Percentiles rank a stretch among this genome's conserved stretches.
These are phyloP conservation scores for Annulohypoxylon nitens DNA, from an alignment of 495 filamentous ascomycete species.

Conservation along the genomic window DNA sequence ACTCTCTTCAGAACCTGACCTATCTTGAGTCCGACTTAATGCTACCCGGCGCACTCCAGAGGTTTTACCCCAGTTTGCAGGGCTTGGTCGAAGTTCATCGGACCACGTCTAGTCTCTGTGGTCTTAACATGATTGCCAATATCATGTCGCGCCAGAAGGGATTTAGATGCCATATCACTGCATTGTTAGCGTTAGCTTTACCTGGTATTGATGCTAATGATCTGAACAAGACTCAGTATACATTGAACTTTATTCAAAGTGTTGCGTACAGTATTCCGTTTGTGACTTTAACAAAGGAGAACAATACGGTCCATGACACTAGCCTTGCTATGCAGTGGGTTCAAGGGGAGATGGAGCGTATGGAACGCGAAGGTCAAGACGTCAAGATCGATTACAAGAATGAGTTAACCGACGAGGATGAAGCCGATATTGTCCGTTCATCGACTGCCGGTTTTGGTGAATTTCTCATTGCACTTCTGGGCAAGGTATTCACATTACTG, in stretches of 20 bases:
- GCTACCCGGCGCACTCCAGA: slow-evolving; percentile 90
- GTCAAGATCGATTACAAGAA: slow-evolving; percentile 86
- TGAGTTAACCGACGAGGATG: slow-evolving; percentile 85
- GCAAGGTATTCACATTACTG: slow-evolving; percentile 92
- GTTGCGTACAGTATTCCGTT: slow-evolving; percentile 96
- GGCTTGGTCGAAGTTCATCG: slow-evolving; percentile 97
- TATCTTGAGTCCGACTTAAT: slow-evolving; percentile 94
- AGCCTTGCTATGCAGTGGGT: slow-evolving; percentile 94
- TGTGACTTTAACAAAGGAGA: slow-evolving; percentile 78
- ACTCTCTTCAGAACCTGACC: slow-evolving; percentile 87
- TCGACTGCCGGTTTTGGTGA: slow-evolving; percentile 94
- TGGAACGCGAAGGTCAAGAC: slow-evolving; percentile 88
- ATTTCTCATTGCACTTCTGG: slow-evolving; percentile 89
- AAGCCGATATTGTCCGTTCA: slow-evolving; percentile 92
- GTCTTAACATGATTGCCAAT: slow-evolving; percentile 88
- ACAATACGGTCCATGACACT: slow-evolving; percentile 77
- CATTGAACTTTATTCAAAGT: slow-evolving; percentile 92
- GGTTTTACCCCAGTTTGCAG: slow-evolving; percentile 97
- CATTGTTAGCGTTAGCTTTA: slow-evolving; percentile 88
- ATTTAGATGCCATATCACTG: slow-evolving; percentile 94
- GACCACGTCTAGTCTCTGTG: slow-evolving; percentile 91
- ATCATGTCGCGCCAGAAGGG: slow-evolving; percentile 92
- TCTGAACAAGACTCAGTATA: slow-evolving; percentile 94
- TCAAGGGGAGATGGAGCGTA: slow-evolving; percentile 88
- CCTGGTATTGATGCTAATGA: slow-evolving; percentile 99